Base-by-base conservation (phyloP, 164 flowering plant species). In the Protea cynaroides region DNA sequence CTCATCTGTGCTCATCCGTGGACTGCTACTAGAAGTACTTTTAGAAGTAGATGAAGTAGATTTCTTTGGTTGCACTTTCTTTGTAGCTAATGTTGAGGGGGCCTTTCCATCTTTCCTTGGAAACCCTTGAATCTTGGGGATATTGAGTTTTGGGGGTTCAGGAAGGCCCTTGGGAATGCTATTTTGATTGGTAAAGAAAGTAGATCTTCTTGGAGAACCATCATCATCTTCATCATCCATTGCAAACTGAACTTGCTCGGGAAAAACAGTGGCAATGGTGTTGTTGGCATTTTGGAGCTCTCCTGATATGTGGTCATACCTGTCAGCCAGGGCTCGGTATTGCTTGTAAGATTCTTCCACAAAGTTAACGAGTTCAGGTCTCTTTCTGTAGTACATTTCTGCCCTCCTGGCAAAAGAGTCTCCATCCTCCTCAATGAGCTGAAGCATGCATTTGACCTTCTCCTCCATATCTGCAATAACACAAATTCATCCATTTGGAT, bases 321-420 rank as follows among this genome's bases (percentile, higher is more conserved):
- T 70, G 59, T 89, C 91, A 7, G 93, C 96, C 15, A 89, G 71
- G 47, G 91, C 78, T 36, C 87, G 67, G 65, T 81, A 89, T 25
- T 84, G 81, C 58, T 79, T 58, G 79, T 73, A 84, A 22, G 87
- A 61, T 63, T 89, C 96, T 69, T 89, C 91, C 7, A 89, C 88
- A 25, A 81, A 83, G 73, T 47, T 74, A 58, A 84, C 79, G 65
- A 89, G 74, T 60, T 88, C 92, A 18, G 97, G 97, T 74, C 95
- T 74, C 61, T 75, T 85, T 61, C 80, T 84, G 77, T 90, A 90
- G 76, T 90, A 90, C 97, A 90, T 90, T 68, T 90, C 94, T 38
- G 97, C 97, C 61, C 90, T 81, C 73, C 75, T 86, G 47, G 86
- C 90, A 69, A 90, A 88, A 8, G 95, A 82, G 61, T 87, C 90